A percentile compares a stretch with the other conserved stretches of the same genome.
These are phyloP conservation scores for Cymbopogon flexuosus DNA, from an alignment of 202 grass and related monocot genomes.

Conservation along the genomic window DNA sequence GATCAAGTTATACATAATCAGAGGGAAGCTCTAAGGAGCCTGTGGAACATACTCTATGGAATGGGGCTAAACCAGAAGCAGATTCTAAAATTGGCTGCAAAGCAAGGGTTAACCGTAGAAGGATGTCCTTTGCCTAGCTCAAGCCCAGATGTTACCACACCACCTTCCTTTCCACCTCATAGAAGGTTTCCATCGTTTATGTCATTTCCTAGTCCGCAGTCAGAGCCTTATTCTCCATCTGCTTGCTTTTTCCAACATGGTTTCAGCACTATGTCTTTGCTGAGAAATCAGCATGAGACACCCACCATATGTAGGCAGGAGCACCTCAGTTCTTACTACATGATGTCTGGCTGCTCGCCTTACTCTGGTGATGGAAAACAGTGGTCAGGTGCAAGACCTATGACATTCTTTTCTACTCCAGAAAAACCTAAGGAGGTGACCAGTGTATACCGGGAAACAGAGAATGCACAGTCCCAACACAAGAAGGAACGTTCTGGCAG, in stretches of 20 bases:
- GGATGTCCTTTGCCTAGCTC: constrained; percentile 53
- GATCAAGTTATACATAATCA: constrained; percentile 99
- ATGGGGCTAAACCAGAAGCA: constrained; percentile 89
- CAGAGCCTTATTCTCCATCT: constrained; percentile 37
- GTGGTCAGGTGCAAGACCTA: constrained; percentile 33
- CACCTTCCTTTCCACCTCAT: constrained; percentile 32
- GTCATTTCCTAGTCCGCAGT: constrained; percentile 42
- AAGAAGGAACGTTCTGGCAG: constrained; percentile 39
- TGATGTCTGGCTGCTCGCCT: constrained; percentile 45
- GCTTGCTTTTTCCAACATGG: constrained; percentile 79
- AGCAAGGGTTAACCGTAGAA: constrained; percentile 89
- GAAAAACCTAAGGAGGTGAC: constrained; percentile 49
- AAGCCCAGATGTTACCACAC: constrained; percentile 28
- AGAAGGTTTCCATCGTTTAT: constrained; percentile 39
- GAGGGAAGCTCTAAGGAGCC: constrained; percentile 70
- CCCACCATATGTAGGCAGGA: constrained; percentile 60
- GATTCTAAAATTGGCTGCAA: constrained; percentile 69
- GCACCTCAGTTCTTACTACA: constrained; percentile 66
- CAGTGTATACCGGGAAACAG: constrained; percentile 26
- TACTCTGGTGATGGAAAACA: constrained; percentile 37
- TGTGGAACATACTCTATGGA: constrained; percentile 88
- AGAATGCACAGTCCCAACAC: not conserved
- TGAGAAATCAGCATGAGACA: constrained; percentile 44
- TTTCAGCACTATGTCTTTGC: constrained; percentile 59
- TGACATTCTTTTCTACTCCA: constrained; percentile 46